These are phyloP conservation scores for Serpula lacrymans DNA, from an alignment of 768 basidiomycete genomes.

Conservation along the genomic window DNA sequence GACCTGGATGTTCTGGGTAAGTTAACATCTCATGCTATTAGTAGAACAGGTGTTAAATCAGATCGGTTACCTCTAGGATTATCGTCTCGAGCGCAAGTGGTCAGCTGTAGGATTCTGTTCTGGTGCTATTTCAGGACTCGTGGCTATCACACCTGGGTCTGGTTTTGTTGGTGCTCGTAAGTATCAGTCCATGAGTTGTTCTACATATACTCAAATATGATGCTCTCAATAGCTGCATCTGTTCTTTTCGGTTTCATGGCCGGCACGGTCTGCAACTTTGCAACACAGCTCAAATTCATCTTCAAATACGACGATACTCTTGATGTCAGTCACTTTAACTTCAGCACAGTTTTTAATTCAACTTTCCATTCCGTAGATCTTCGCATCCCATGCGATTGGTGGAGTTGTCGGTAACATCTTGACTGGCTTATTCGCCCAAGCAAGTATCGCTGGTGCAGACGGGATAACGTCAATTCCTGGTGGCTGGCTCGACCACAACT, in stretches of 20 bases:
- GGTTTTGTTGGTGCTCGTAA: slow-evolving; percentile 76
- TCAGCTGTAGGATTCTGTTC: slow-evolving; percentile 93
- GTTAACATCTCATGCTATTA: slow-evolving; percentile 8
- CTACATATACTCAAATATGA: neutral
- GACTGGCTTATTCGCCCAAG: slow-evolving; percentile 86
- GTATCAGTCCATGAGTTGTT: slow-evolving; percentile 29
- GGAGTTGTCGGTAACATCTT: slow-evolving; percentile 80
- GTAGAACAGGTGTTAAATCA: neutral
- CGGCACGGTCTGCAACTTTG: slow-evolving; percentile 86
- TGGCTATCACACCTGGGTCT: slow-evolving; percentile 85
- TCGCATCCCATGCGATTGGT: slow-evolving; percentile 79
- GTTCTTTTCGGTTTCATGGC: slow-evolving; percentile 84
- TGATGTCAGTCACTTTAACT: slow-evolving; percentile 49
- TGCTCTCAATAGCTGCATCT: slow-evolving; percentile 56
- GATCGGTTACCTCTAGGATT: slow-evolving; percentile 54
- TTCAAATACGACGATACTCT: slow-evolving; percentile 75
- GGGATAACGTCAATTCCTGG: slow-evolving; percentile 64
- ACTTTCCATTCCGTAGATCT: slow-evolving; percentile 53
- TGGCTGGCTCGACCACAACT: slow-evolving; percentile 86
- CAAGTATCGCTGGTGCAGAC: slow-evolving; percentile 76
- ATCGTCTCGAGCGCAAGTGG: slow-evolving; percentile 91
- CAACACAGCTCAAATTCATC: slow-evolving; percentile 91
- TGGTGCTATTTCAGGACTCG: slow-evolving; percentile 87
- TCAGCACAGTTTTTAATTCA: neutral
- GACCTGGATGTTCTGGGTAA: slow-evolving; percentile 89